These are phyloP conservation scores for Xylariaceae sp. DNA, from an alignment of 2,329 filamentous ascomycete genomes.

Conservation along the genomic window DNA sequence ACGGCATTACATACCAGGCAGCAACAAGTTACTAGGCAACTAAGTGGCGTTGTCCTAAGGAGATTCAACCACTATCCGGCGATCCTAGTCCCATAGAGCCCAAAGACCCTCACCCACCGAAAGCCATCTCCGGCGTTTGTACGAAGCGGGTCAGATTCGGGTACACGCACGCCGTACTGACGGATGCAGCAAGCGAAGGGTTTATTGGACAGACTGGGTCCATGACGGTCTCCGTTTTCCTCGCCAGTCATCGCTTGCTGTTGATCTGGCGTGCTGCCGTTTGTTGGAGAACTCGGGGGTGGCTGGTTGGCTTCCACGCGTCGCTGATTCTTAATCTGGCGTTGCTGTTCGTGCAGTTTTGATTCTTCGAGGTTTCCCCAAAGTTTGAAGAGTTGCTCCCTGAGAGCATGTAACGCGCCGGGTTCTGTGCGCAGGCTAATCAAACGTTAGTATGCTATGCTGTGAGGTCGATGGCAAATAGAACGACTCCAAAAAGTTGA, in stretches of 20 bases:
- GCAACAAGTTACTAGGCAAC: no score
- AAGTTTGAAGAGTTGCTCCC: conserved; percentile 67
- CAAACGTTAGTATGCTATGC: conserved; percentile 7
- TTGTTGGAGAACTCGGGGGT: conserved; percentile 35
- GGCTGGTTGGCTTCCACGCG: conserved; percentile 28
- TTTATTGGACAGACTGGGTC: conserved; percentile 41
- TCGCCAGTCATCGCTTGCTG: neutral
- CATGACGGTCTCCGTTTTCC: neutral
- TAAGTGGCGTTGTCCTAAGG: no score
- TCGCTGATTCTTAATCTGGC: conserved; percentile 23
- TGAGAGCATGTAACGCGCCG: conserved; percentile 47
- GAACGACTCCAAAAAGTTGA: no score
- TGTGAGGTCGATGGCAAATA: neutral
- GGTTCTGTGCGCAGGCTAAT: conserved; percentile 52
- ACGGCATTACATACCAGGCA: no score
- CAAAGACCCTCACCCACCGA: conserved; percentile 59
- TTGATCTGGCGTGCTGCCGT: conserved; percentile 13
- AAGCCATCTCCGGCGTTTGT: conserved; percentile 41
- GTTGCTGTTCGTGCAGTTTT: conserved; percentile 41
- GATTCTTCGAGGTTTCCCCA: conserved; percentile 83
- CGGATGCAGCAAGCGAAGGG: conserved; percentile 66
- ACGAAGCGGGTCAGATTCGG: conserved; percentile 37
- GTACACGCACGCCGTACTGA: conserved; percentile 59
- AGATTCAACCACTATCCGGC: conserved; percentile 1
- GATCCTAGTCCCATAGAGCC: conserved; percentile 61